A percentile compares a stretch with the other conserved stretches of the same genome.
Conservation (phyloP, 352 stramenopile species). For the Phytophthora sp. region DNA sequence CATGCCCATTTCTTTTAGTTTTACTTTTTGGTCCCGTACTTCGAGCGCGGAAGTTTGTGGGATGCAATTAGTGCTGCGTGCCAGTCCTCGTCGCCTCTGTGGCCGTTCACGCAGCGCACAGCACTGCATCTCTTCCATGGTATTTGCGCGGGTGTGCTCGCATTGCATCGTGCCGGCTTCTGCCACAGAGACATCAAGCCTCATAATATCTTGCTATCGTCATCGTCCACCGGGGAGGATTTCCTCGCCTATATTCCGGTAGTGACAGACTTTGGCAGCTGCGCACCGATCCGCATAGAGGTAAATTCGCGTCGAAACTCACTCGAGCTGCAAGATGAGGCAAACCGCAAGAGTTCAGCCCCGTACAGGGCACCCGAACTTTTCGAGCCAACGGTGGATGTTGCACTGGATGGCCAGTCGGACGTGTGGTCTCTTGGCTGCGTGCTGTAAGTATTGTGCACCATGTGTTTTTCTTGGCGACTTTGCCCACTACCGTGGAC, state of each 20-base stretch:
- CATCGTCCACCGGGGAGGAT: slow-evolving; percentile 63
- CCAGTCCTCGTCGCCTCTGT: slow-evolving; percentile 77
- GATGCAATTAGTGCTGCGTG: slow-evolving; percentile 69
- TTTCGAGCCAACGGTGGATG: slow-evolving; percentile 75
- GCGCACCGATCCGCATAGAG: slow-evolving; percentile 70
- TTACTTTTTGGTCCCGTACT: slow-evolving; percentile 87
- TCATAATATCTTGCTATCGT: slow-evolving; percentile 84
- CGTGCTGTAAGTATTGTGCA: slow-evolving; percentile 58
- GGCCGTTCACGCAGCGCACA: slow-evolving; percentile 85
- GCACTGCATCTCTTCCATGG: slow-evolving; percentile 85
- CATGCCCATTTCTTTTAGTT: slow-evolving; percentile 48
- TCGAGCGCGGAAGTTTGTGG: slow-evolving; percentile 84
- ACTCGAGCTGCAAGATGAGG: slow-evolving; percentile 80
- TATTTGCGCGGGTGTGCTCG: slow-evolving; percentile 79
- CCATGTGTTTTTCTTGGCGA: background rate
- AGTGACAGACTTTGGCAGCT: slow-evolving; percentile 88
- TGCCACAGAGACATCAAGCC: slow-evolving; percentile 88
- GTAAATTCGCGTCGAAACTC: slow-evolving; percentile 73
- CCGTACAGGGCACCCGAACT: slow-evolving; percentile 87
- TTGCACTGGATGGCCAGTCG: slow-evolving; percentile 75
- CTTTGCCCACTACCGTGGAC: background rate
- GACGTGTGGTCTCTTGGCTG: slow-evolving; percentile 89
- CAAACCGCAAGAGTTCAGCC: slow-evolving; percentile 82
- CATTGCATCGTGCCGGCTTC: slow-evolving; percentile 79
- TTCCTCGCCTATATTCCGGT: slow-evolving; percentile 81